A percentile compares a stretch with the other conserved stretches of the same genome.
phyloP scores from a whole-genome alignment of 2,329 filamentous ascomycete genomes.

The Neophaeococcomyces aloes region DNA sequence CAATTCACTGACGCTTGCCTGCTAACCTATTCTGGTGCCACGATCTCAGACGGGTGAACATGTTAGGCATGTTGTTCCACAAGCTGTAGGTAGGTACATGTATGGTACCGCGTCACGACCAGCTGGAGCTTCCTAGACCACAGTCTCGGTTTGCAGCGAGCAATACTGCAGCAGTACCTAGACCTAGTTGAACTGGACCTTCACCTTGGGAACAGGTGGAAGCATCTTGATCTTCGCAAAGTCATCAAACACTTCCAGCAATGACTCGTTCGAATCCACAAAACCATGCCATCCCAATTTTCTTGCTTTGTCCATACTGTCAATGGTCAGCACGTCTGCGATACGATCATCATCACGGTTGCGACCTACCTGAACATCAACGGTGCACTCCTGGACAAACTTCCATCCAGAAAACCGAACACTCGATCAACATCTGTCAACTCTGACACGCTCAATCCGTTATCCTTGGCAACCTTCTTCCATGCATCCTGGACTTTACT shows the following conservation, averaged over 20 bases:
- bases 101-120: no score
- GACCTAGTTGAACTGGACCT: slow-evolving; percentile 17
- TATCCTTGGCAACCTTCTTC: slow-evolving; percentile 33
- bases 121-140: no score
- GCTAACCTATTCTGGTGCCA: no score
- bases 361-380: slow-evolving; percentile 26
- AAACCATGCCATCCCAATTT: slow-evolving; percentile 28
- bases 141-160: no score
- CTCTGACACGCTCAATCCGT: slow-evolving; percentile 32
- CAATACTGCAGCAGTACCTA: no score
- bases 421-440: slow-evolving; percentile 37
- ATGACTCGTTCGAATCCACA: slow-evolving; percentile 25
- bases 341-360: neutral
- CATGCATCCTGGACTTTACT: slow-evolving; percentile 36
- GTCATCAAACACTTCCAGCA: slow-evolving; percentile 20
- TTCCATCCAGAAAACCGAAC: slow-evolving; percentile 38
- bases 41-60: no score
- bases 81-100: no score
- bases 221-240: slow-evolving; percentile 19
- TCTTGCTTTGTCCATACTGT: slow-evolving; percentile 25
- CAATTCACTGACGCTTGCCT: no score
- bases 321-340: neutral
- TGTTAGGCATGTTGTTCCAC: no score
- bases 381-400: slow-evolving; percentile 25
- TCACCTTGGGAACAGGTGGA: slow-evolving; percentile 16